A percentile compares a stretch with the other conserved stretches of the same genome.
These are phyloP conservation scores for Fusarium continuum DNA, from an alignment of 2,329 filamentous ascomycete genomes.

Conservation along the genomic window DNA sequence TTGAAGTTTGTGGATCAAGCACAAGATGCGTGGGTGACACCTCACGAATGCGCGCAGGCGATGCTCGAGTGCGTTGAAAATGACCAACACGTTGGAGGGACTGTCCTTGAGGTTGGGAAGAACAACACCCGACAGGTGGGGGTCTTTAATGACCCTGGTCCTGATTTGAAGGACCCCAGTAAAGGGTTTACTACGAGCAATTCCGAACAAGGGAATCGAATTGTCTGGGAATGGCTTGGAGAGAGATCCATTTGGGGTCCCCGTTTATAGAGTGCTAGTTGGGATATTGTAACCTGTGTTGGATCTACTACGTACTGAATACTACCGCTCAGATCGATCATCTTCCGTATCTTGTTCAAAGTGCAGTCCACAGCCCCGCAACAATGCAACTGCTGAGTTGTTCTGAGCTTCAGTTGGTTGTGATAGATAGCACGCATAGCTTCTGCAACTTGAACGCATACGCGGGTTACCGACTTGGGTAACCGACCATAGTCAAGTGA, in stretches of 20 bases:
- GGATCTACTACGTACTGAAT: background rate
- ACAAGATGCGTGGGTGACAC: slow-evolving; percentile 53
- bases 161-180: slow-evolving; percentile 42
- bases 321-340: background rate
- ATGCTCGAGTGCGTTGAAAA: slow-evolving; percentile 54
- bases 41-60: slow-evolving; percentile 53
- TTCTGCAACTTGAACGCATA: background rate
- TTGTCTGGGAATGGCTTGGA: slow-evolving; percentile 42
- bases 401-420: background rate
- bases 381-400: background rate
- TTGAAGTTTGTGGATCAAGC: slow-evolving; percentile 48
- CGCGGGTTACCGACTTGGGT: background rate
- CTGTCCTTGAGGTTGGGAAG: slow-evolving; percentile 54
- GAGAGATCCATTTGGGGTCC: slow-evolving; percentile 42
- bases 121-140: slow-evolving; percentile 46
- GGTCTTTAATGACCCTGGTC: slow-evolving; percentile 52
- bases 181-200: slow-evolving; percentile 46
- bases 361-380: background rate
- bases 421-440: background rate
- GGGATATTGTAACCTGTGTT: background rate
- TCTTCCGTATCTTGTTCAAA: background rate
- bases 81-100: slow-evolving; percentile 49
- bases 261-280: background rate
- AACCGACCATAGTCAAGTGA: slow-evolving; percentile 18
- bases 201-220: slow-evolving; percentile 37